Evolutionary conservation across 129 eudicot species (phyloP).

Genomic region (Smallanthus sonchifolius): DNA sequence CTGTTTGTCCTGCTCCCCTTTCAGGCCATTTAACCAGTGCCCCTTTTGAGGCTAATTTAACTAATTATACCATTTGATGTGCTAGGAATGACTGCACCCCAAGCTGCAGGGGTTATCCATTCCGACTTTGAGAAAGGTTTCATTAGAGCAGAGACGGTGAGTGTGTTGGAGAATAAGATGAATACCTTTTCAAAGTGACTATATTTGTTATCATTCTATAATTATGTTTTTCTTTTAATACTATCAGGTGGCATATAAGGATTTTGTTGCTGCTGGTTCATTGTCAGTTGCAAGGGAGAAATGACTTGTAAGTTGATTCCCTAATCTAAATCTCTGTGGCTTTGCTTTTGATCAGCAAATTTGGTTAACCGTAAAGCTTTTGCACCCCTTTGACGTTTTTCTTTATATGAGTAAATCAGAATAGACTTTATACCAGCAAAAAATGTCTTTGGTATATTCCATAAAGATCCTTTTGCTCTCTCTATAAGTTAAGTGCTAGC

Average conservation of each 20-base stretch:
- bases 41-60: background rate
- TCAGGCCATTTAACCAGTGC: background rate
- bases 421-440: background rate
- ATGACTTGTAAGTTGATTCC: slow-evolving; percentile 74
- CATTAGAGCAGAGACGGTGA: slow-evolving; percentile 97
- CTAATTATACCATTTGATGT: slow-evolving; percentile 22
- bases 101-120: slow-evolving; percentile 99
- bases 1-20: background rate
- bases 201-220: background rate
- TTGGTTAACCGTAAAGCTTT: background rate
- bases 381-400: background rate
- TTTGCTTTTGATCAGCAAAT: background rate
- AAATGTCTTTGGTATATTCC: background rate
- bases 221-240: slow-evolving; percentile 2
- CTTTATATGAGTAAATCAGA: background rate
- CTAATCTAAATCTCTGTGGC: background rate
- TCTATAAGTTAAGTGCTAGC: background rate
- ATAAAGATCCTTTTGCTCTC: background rate
- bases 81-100: slow-evolving; percentile 98
- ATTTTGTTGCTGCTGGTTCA: slow-evolving; percentile 93
- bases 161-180: slow-evolving; percentile 5
- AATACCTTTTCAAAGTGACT: background rate
- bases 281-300: slow-evolving; percentile 89
- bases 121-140: slow-evolving; percentile 98
- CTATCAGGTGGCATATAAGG: slow-evolving; percentile 78